Base-by-base conservation (phyloP, 805 yeast species). In the Candida montana region DNA sequence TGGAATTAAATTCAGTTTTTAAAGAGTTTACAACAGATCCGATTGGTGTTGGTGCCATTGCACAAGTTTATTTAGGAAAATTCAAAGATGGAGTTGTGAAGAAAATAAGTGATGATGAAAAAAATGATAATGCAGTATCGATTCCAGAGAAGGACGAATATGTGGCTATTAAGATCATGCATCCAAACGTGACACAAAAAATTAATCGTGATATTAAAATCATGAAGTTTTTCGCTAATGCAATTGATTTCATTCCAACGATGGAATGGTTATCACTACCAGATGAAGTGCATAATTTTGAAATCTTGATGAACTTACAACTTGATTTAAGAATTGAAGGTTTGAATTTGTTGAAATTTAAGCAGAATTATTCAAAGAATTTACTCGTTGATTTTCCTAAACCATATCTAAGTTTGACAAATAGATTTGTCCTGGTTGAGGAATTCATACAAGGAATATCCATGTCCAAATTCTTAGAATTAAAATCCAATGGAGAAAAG, bases 241-340 rank as follows among this genome's bases (percentile, higher is more conserved):
- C 72, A 1, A 75, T 93, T 39, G 81, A 90, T 53, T 53, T 58
- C 6, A 66, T 93, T 6, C 99, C 99, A 5, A 88, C 95, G 0
- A 87, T 93, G 95, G 97, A 93, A 58, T 93, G 99, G 99, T 69
- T 93, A 5, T 86, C 96, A 3, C 66, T 93, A 36, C 99, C 98
- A 0, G 91, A 83, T 46, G 99, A 93, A 60, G 98, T 91, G 3
- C 84, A 81, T 33, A 93, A 90, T 54, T 93, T 93, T 58, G 74
- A 87, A 1, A 67, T 78, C 1, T 72, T 93, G 67, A 91, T 93
- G 98, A 78, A 79, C 31, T 61, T 87, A 37, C 99, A 93, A 62
- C 66, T 93, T 43, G 98, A 93, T 63, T 64, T 93, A 44, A 69
- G 97, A 49, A 86, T 93, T 29, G 99, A 93, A 59, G 93, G 93